Conservation (phyloP, 2,329 filamentous ascomycete species). For the Neophaeococcomyces aloes region DNA sequence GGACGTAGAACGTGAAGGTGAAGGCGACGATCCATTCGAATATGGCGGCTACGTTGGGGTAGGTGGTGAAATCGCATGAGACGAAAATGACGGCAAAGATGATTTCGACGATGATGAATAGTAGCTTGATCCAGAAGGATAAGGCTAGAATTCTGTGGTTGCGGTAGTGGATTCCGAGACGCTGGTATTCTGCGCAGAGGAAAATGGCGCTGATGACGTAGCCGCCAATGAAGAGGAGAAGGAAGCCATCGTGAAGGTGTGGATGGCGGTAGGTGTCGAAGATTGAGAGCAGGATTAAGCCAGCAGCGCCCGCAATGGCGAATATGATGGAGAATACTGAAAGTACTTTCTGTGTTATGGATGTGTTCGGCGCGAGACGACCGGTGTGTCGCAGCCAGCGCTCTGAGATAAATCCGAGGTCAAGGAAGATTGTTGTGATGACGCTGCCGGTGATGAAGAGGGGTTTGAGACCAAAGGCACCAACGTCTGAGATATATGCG, state of each 20-base stretch:
- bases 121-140: conserved; percentile 80
- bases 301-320: conserved; percentile 64
- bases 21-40: conserved; percentile 55
- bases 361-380: conserved; percentile 65
- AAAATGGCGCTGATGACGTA: conserved; percentile 80
- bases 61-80: conserved; percentile 31
- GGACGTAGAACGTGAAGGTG: conserved; percentile 48
- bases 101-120: conserved; percentile 73
- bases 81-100: conserved; percentile 58
- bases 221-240: conserved; percentile 72
- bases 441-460: conserved; percentile 52
- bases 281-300: conserved; percentile 71
- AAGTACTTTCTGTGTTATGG: conserved; percentile 14
- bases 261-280: conserved; percentile 70
- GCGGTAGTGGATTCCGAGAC: conserved; percentile 69
- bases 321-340: conserved; percentile 34
- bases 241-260: conserved; percentile 60
- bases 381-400: conserved; percentile 75
- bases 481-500: conserved; percentile 49
- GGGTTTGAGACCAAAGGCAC: conserved; percentile 48
- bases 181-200: conserved; percentile 78
- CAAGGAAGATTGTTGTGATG: conserved; percentile 65
- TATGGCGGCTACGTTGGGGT: conserved; percentile 60
- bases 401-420: conserved; percentile 69
- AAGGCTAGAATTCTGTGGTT: conserved; percentile 56